Evolutionary conservation across 1,139 yeast species (phyloP).

Genomic region (Suhomyces taliae): DNA sequence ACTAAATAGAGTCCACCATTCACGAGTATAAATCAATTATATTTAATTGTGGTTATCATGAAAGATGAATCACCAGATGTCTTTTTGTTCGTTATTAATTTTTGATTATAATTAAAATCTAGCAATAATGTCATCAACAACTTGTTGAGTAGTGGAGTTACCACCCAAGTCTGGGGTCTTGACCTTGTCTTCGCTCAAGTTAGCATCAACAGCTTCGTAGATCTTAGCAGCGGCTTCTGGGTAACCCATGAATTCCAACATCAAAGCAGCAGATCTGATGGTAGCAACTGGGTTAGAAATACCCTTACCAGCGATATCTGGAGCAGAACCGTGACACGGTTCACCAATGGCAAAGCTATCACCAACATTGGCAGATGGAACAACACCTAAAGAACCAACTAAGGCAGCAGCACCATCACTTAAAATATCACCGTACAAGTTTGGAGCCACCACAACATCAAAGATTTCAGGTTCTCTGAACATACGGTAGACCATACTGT

Average conservation of each 20-base stretch:
- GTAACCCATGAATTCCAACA: slow-evolving; percentile 96
- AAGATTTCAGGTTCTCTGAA: slow-evolving; percentile 97
- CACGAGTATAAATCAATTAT: not conserved
- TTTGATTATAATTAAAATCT: slow-evolving; percentile 23
- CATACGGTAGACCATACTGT: slow-evolving; percentile 98
- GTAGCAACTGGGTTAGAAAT: slow-evolving; percentile 98
- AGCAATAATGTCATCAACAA: slow-evolving; percentile 73
- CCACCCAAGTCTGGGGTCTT: slow-evolving; percentile 98
- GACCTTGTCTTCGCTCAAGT: slow-evolving; percentile 74
- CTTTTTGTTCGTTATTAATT: not conserved
- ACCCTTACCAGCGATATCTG: slow-evolving; percentile 94
- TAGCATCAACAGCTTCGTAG: slow-evolving; percentile 92
- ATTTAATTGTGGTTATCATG: not conserved
- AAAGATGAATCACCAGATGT: not conserved
- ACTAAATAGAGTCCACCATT: too few relatives aligned
- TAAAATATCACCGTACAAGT: slow-evolving; percentile 93
- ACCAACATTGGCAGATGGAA: slow-evolving; percentile 97
- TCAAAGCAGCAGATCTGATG: slow-evolving; percentile 92
- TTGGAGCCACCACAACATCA: slow-evolving; percentile 98
- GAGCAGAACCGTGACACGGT: slow-evolving; percentile 99
- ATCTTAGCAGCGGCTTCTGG: slow-evolving; percentile 88
- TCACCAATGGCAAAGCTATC: slow-evolving; percentile 96
- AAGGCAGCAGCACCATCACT: slow-evolving; percentile 99
- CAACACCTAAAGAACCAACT: slow-evolving; percentile 97
- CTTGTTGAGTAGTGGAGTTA: slow-evolving; percentile 78